phyloP scores from a whole-genome alignment of 2,329 filamentous ascomycete species.

The Fulvia fulva region DNA sequence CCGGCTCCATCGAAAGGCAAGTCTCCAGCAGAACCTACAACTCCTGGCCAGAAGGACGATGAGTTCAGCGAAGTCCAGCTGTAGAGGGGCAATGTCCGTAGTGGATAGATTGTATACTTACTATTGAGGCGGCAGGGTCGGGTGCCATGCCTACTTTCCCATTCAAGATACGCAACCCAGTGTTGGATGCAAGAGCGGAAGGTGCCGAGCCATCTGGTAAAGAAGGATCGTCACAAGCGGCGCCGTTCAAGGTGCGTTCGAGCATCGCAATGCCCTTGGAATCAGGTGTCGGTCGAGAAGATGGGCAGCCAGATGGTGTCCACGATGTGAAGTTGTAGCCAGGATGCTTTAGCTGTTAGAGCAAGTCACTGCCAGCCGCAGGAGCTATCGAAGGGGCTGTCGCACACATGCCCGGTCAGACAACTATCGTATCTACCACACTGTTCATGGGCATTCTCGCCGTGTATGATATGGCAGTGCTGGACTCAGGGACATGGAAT shows the following conservation, averaged over 20 bases:
- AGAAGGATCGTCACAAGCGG: neutral
- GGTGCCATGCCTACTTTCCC: neutral
- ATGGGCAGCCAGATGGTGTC: neutral
- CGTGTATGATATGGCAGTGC: too few species aligned
- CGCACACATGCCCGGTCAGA: too few species aligned
- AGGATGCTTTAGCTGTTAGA: neutral
- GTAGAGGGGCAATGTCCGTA: constrained; percentile 1
- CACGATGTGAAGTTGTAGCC: neutral
- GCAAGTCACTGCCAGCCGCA: neutral
- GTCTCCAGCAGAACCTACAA: constrained; percentile 2
- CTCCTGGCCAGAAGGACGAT: constrained; percentile 24
- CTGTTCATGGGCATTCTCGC: too few species aligned
- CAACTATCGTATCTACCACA: too few species aligned
- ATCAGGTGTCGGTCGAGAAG: neutral
- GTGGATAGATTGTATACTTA: neutral
- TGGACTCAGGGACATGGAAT: too few species aligned
- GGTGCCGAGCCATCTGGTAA: neutral
- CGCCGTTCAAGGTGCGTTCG: neutral
- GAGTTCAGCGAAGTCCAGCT: constrained; percentile 29
- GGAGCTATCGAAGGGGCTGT: neutral
- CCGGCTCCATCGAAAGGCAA: constrained; percentile 1
- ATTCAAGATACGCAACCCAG: neutral
- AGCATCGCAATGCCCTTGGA: neutral
- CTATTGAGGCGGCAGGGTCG: neutral
- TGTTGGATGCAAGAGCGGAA: neutral